Conservation (phyloP, 2,329 filamentous ascomycete genomes). For the Cercospora berteroae region DNA sequence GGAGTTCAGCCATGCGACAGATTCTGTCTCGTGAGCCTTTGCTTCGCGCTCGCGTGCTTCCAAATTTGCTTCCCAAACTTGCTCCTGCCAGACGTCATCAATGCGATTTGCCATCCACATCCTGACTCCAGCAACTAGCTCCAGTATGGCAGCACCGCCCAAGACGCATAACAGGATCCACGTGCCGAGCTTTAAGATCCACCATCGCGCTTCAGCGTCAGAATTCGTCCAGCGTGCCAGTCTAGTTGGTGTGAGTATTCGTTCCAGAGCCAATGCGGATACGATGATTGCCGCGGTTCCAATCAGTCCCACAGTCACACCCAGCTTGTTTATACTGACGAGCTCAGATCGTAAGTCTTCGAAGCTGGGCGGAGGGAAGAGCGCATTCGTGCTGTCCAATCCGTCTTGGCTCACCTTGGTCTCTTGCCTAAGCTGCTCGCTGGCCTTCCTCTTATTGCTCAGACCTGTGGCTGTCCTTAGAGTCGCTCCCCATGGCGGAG, state of each 20-base stretch:
- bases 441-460: conserved; percentile 46
- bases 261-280: conserved; percentile 32
- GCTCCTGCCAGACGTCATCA: conserved; percentile 63
- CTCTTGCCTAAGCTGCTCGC: conserved; percentile 46
- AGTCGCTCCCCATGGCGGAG: conserved; percentile 43
- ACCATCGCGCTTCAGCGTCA: conserved; percentile 10
- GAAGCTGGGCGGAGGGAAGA: conserved; percentile 57
- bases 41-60: conserved; percentile 51
- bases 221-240: conserved; percentile 15
- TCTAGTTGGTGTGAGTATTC: conserved; percentile 16
- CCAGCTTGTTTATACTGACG: conserved; percentile 45
- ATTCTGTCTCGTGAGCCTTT: conserved; percentile 57
- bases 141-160: conserved; percentile 23
- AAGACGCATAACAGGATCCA: conserved; percentile 26
- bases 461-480: conserved; percentile 47
- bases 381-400: conserved; percentile 48
- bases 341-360: conserved; percentile 47
- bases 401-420: conserved; percentile 42
- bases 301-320: conserved; percentile 43
- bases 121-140: conserved; percentile 36
- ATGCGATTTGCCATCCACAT: conserved; percentile 63
- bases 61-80: conserved; percentile 66
- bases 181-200: conserved; percentile 17
- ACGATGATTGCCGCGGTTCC: conserved; percentile 36
- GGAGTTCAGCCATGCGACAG: conserved; percentile 69